Conservation (phyloP, 805 yeast species). For the Debaryomyces hansenii region DNA sequence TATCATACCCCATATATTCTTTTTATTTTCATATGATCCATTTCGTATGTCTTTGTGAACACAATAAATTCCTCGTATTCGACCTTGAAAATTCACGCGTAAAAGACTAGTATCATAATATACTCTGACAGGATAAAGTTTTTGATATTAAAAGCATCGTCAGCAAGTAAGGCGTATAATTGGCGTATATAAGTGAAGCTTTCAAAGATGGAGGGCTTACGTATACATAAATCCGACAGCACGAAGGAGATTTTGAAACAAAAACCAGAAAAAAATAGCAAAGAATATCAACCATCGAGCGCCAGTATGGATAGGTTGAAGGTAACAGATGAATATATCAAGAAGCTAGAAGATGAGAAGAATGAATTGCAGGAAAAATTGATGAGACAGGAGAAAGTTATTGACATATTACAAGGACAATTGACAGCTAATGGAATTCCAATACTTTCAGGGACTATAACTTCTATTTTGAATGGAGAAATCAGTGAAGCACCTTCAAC, state of each 20-base stretch:
- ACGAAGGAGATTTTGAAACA: background rate
- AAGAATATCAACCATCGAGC: background rate
- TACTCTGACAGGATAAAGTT: too few relatives aligned
- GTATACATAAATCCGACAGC: background rate
- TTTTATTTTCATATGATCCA: too few relatives aligned
- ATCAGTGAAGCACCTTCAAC: background rate
- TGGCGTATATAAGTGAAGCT: too few relatives aligned
- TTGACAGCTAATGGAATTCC: constrained; percentile 6
- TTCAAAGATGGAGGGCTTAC: background rate
- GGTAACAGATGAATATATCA: constrained; percentile 31
- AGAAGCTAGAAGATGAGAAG: constrained; percentile 35
- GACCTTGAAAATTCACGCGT: too few relatives aligned
- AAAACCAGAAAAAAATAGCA: background rate
- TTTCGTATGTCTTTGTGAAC: too few relatives aligned
- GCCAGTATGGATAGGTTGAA: background rate
- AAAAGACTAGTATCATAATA: too few relatives aligned
- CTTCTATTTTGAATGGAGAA: constrained; percentile 1
- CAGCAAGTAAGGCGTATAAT: too few relatives aligned
- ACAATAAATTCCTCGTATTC: too few relatives aligned
- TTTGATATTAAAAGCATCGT: too few relatives aligned
- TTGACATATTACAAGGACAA: constrained; percentile 10
- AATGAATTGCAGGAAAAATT: constrained; percentile 23
- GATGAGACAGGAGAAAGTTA: constrained; percentile 7
- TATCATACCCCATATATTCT: too few relatives aligned
- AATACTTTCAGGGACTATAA: background rate